Base-by-base conservation (phyloP, 2,329 filamentous ascomycete species). In the Penicillium sp. region DNA sequence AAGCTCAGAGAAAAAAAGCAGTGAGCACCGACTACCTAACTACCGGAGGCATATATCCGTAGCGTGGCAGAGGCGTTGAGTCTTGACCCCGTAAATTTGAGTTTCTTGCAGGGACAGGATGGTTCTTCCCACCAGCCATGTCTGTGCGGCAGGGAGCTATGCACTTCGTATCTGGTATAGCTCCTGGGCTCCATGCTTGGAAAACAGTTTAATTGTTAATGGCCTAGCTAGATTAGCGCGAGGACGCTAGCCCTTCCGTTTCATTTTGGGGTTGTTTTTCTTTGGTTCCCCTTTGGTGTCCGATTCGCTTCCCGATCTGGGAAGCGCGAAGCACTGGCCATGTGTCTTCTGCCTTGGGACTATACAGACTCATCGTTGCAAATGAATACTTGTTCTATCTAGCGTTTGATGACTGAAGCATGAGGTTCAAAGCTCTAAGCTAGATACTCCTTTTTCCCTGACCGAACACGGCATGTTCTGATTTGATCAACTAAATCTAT, bases 321-420 rank as follows among this genome's bases (percentile, higher is more conserved):
- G 22, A 39, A 51, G 12, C 17, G 35, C 11, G 35, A 39, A 51
- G 35, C 34, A 51, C 37, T 51, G 35, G 49, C 49, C 49, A 37
- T 39, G 35, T 39, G 45, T 50, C 7, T 31, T 31, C 28, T 7
- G 41, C 50, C 58, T 57, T 45, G 34, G 50, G 48, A 55, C 50
- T 60, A 59, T 58, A 57, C 28, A 50, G 28, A 8, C 28, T 6
- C 28, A 31, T 25, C 25, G 5, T 5, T 25, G 28, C 6, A 31
- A 8, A 31, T 22, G 34, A 8, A 28, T 20, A 38, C 25, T 7
- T 7, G 17, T 35, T 51, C 20, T 5, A n/a, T 15, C 6, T 3
- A 28, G 5, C 8, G 20, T 10, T 39, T 20, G 38, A 25, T 51
- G 22, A 28, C 28, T n/a, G 22, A 31, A 8, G 22, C 38, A 51